phyloP scores from a whole-genome alignment of 371 early-diverging fungal species.

The Syncephalastrum sp. region DNA sequence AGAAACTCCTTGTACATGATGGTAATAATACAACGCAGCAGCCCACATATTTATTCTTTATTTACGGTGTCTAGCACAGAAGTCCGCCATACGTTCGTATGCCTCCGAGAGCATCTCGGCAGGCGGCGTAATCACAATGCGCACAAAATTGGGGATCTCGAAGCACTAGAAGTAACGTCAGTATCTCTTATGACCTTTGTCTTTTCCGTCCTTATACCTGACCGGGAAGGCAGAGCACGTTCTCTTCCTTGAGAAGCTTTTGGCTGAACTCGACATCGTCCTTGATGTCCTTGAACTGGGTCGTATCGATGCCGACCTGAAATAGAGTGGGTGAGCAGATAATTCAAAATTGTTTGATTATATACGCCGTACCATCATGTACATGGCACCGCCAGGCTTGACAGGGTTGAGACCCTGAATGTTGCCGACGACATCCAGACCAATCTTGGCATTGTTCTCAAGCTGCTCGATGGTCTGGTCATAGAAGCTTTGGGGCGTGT shows the following conservation, averaged over 20 bases:
- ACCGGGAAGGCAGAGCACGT: conserved; percentile 86
- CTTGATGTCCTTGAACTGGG: conserved; percentile 70
- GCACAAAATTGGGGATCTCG: conserved; percentile 76
- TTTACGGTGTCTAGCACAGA: conserved; percentile 73
- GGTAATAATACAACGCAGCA: no score
- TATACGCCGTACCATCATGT: conserved; percentile 68
- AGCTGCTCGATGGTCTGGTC: conserved; percentile 69
- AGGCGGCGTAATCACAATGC: conserved; percentile 84
- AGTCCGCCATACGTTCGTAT: conserved; percentile 73
- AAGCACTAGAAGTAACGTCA: conserved; percentile 59
- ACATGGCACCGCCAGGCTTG: conserved; percentile 92
- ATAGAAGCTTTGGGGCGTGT: conserved; percentile 70
- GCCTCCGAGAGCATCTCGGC: conserved; percentile 71
- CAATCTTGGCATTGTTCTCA: conserved; percentile 70
- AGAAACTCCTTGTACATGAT: no score
- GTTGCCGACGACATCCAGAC: conserved; percentile 56
- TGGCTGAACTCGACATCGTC: conserved; percentile 83
- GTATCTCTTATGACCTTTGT: not conserved
- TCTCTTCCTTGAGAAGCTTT: conserved; percentile 81
- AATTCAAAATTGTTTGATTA: not conserved
- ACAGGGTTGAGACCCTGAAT: conserved; percentile 79
- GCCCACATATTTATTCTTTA: conserved; percentile 7
- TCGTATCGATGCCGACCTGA: conserved; percentile 62
- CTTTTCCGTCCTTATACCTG: conserved; percentile 39
- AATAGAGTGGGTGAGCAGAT: not conserved